Evolutionary conservation across 352 stramenopile species (phyloP), one percentile per base, ranked within the genome.

Genomic region (Phytophthora meadii): DNA sequence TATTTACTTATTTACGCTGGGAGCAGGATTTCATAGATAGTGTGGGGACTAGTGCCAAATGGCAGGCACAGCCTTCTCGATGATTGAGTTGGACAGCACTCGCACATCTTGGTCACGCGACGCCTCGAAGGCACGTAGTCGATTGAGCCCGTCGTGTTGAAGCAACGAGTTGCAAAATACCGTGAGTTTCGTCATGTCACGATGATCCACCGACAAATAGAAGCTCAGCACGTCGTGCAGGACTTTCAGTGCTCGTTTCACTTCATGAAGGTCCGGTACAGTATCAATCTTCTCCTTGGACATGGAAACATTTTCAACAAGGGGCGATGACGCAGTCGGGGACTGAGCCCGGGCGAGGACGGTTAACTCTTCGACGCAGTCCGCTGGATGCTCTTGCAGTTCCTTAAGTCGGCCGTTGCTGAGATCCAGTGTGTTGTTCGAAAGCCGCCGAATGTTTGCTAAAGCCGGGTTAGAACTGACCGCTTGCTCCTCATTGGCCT

Each of bases 131-230:
- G 76, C 68, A 25, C 80, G 84, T 19, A 93, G 61, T 44, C 80
- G 70, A 49, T 90, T 90, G 34, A 93, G 70, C 0, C 82, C 81
- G 48, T 93, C 84, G 70, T 92, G 70, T 51, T 87, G 74, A 62
- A 93, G 59, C 50, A 93, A 70, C 39, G 84, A 88, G 64, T 93
- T 93, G 82, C 84, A 93, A 54, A 93, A 90, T 14, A 93, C 82
- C 22, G 81, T 90, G 53, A 93, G 81, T 39, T 92, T 92, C 71
- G 83, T 89, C 71, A 93, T 77, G 61, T 93, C 82, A 24, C 84
- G 84, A 45, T 88, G 79, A 39, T 89, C 79, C 28, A 77, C 70
- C 17, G 84, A 91, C 66, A 91, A 53, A 42, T 90, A 88, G 37
- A 88, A 84, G 57, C 75, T 79, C 22, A 93, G 61, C 48, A 92